These are phyloP conservation scores for Mayamaea pseudoterrestris DNA, from an alignment of 108 stramenopile genomes.

Conservation along the genomic window DNA sequence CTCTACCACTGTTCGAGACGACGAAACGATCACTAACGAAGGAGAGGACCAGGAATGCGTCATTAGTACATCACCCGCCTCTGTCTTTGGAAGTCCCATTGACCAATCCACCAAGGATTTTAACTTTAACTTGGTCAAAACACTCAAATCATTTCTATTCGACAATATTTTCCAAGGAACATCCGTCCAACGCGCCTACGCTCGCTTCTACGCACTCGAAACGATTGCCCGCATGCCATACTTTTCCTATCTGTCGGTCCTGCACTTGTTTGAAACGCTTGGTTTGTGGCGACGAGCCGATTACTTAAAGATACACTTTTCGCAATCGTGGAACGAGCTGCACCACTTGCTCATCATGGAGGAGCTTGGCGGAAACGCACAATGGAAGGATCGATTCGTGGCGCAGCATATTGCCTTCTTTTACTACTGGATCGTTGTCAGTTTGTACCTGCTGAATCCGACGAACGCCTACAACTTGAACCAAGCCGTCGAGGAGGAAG, in stretches of 20 bases:
- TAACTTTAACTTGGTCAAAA: no score
- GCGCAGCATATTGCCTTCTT: slow-evolving; percentile 87
- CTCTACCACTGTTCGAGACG: no score
- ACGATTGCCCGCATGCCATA: slow-evolving; percentile 93
- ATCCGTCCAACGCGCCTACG: slow-evolving; percentile 28
- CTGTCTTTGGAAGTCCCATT: no score
- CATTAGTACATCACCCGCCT: no score
- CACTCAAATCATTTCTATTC: slow-evolving; percentile 6
- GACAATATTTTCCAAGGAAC: slow-evolving; percentile 8
- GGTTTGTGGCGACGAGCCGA: slow-evolving; percentile 64
- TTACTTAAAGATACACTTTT: slow-evolving; percentile 66
- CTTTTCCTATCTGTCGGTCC: slow-evolving; percentile 80
- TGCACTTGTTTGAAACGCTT: slow-evolving; percentile 88
- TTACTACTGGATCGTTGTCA: slow-evolving; percentile 81
- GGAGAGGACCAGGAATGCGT: no score
- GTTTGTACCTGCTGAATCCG: slow-evolving; percentile 63
- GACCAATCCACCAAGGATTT: no score
- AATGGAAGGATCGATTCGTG: slow-evolving; percentile 58
- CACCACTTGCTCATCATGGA: slow-evolving; percentile 97
- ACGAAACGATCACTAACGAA: no score
- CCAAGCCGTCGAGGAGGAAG: slow-evolving; percentile 79
- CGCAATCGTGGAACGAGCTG: slow-evolving; percentile 90
- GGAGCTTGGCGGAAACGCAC: slow-evolving; percentile 72
- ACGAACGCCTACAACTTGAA: slow-evolving; percentile 68
- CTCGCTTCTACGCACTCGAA: slow-evolving; percentile 87